A percentile compares a stretch with the other conserved stretches of the same genome.
These are phyloP conservation scores for Albatrellus sp. DNA, from an alignment of 1,284 basidiomycete genomes.

Conservation along the genomic window DNA sequence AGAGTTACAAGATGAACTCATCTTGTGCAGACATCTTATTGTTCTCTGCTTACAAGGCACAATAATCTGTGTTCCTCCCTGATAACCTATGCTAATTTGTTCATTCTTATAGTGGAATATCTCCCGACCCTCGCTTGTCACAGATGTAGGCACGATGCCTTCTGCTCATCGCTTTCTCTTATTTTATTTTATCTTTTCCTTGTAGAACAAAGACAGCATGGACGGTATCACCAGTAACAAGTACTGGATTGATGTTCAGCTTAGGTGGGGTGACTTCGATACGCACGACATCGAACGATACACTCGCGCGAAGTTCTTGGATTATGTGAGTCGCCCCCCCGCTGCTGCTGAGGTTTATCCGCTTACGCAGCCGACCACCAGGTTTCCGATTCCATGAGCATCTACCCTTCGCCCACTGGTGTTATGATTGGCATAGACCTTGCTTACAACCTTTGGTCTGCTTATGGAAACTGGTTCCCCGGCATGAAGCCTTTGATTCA, in stretches of 20 bases:
- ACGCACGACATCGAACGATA: conserved; percentile 98
- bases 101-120: conserved; percentile 76
- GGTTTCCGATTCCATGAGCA: conserved; percentile 93
- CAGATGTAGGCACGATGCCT: conserved; percentile 51
- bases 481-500: conserved; percentile 96
- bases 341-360: conserved; percentile 4
- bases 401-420: conserved; percentile 97
- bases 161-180: background rate
- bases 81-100: conserved; percentile 3
- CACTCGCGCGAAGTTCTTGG: conserved; percentile 95
- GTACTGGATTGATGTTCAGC: conserved; percentile 98
- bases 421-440: conserved; percentile 98
- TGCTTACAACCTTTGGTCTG: conserved; percentile 98
- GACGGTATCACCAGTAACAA: conserved; percentile 98
- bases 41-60: conserved; percentile 87
- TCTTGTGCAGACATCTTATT: conserved; percentile 93
- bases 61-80: background rate
- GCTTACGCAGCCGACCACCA: conserved; percentile 17
- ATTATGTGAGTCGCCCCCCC: conserved; percentile 50
- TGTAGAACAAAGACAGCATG: conserved; percentile 81
- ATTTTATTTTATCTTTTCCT: conserved; percentile 5
- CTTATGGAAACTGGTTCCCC: conserved; percentile 99
- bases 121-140: conserved; percentile 88
- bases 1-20: conserved; percentile 99
- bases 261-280: conserved; percentile 99